Base-by-base conservation (phyloP, 148 eudicot genomes). In the Gaultheria prostrata region DNA sequence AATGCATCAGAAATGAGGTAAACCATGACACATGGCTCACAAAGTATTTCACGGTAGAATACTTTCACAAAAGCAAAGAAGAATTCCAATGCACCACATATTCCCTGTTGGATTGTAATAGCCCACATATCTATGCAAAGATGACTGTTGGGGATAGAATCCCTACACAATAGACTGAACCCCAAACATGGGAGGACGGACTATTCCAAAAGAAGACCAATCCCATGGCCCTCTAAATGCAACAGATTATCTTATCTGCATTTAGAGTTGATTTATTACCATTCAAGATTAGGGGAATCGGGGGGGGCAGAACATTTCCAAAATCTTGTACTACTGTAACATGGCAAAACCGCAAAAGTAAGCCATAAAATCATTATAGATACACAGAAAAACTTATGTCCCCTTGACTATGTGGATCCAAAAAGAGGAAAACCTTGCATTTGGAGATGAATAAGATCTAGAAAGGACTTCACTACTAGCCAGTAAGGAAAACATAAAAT, bases 401-500 rank as follows among this genome's bases (percentile, higher is more conserved):
- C 39, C 45, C 46, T 26, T 28, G 20, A 51, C 17, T 77, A 10
- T 15, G 45, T 45, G 46, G 35, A 56, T 21, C 24, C 30, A 79
- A 56, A 79, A 56, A 11, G 49, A 11, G 26, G 56, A 8, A 24
- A 33, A 50, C 20, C 51, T 75, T 33, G 54, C 39, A 77, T 50
- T 77, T 61, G 14, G 63, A 24, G 82, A 28, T 61, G 72, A 59
- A 61, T 54, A 35, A 35, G 21, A 21, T 39, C 3, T 54, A 80
- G 28, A 79, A 59, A n/a, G 45, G 20, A 43, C 50, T 3, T 80
- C 28, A 57, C 33, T 24, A 35, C 33, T 61, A 35, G 35, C 51
- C 75, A 79, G 39, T 71, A 72, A 79, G 67, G 7, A 43, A 56
- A 80, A n/a, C 35, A 80, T 57, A n/a, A 84, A 80, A 26, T 39